Percentiles rank a stretch among this genome's conserved stretches.
Evolutionary conservation across 768 basidiomycete species (phyloP).

Genomic region (Panaeolus papilionaceus): DNA sequence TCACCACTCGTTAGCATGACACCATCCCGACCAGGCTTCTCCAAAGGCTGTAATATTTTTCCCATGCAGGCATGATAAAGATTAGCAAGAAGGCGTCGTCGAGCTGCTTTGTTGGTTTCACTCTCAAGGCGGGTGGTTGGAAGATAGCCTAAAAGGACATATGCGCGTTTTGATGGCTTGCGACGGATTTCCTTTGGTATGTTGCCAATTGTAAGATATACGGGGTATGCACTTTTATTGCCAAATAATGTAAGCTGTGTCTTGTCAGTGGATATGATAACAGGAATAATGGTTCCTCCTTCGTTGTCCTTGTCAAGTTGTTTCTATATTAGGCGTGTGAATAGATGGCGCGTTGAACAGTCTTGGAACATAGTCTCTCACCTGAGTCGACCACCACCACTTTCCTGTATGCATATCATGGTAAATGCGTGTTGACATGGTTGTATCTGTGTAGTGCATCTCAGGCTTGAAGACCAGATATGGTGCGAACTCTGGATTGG

Average conservation of each 20-base stretch:
- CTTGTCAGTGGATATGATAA: conserved; percentile 46
- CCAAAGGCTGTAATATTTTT: conserved; percentile 30
- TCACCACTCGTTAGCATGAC: conserved; percentile 38
- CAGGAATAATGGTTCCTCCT: conserved; percentile 36
- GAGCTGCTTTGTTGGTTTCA: conserved; percentile 34
- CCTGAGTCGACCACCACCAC: conserved; percentile 55
- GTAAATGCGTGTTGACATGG: conserved; percentile 33
- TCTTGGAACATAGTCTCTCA: conserved; percentile 26
- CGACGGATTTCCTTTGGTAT: conserved; percentile 39
- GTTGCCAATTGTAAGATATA: conserved; percentile 51
- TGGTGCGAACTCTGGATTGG: conserved; percentile 37
- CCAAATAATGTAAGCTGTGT: conserved; percentile 42
- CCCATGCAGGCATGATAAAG: conserved; percentile 42
- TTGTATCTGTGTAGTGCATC: conserved; percentile 38
- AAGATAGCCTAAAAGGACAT: conserved; percentile 46
- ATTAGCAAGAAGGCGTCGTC: conserved; percentile 34
- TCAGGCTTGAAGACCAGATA: conserved; percentile 41
- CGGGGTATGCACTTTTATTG: conserved; percentile 45
- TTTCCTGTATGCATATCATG: conserved; percentile 50
- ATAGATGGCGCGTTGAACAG: not conserved
- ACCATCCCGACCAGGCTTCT: conserved; percentile 35
- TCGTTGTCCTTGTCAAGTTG: conserved; percentile 18
- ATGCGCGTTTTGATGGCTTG: conserved; percentile 38
- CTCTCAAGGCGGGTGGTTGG: conserved; percentile 41
- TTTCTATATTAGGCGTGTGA: conserved; percentile 14